Evolutionary conservation across 208 protist genomes (phyloP).

Genomic region (Endotrypanum monterogeii): DNA sequence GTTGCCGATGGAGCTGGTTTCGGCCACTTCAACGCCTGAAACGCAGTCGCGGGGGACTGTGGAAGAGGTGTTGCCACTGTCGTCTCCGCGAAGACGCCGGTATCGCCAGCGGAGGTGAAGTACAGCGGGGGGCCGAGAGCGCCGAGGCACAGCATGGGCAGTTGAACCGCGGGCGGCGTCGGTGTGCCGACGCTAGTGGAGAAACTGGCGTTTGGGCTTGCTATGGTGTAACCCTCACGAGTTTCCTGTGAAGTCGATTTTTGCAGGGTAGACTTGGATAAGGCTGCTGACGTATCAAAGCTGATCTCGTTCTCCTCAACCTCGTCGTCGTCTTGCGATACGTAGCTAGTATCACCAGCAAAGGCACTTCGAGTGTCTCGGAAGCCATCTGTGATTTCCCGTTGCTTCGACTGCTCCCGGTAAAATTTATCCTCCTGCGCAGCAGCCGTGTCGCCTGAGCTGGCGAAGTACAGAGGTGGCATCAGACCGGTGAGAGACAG

Average conservation of each 20-base stretch:
- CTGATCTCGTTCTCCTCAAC: constrained; percentile 18
- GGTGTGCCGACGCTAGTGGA: background rate
- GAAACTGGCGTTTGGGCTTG: background rate
- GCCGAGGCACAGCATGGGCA: constrained; percentile 57
- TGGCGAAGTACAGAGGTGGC: constrained; percentile 51
- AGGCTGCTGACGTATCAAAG: background rate
- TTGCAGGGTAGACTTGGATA: background rate
- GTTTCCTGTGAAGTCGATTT: background rate
- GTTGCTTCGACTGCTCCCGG: constrained; percentile 29
- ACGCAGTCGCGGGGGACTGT: background rate
- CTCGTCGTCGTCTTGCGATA: constrained; percentile 22
- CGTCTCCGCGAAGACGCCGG: constrained; percentile 35
- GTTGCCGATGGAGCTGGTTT: background rate
- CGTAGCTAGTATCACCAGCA: constrained; percentile 17
- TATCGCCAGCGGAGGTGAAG: constrained; percentile 66
- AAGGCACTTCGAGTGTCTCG: constrained; percentile 9
- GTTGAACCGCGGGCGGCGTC: constrained; percentile 15
- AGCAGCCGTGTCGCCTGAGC: constrained; percentile 42
- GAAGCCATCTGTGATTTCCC: constrained; percentile 10
- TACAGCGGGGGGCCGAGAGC: constrained; percentile 56
- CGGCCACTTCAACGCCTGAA: constrained; percentile 2
- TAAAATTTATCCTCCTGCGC: constrained; percentile 40
- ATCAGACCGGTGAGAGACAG: constrained; percentile 37
- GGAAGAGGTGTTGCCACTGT: constrained; percentile 3
- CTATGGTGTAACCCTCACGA: background rate